Evolutionary conservation across 495 filamentous ascomycete genomes (phyloP).

Genomic region (Penicillium silybi): DNA sequence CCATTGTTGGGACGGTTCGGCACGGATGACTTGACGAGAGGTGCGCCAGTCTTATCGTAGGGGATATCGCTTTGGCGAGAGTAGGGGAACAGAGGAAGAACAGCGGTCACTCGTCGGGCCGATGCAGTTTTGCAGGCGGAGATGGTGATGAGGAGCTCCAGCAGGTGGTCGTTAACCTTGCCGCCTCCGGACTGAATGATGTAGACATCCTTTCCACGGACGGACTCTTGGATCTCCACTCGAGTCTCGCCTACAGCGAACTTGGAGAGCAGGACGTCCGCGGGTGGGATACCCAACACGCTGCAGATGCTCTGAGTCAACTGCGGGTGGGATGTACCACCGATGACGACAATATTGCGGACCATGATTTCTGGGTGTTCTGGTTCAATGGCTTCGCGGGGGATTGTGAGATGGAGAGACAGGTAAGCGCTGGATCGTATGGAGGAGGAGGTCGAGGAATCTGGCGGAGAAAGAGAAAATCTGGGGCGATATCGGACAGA

Average conservation of each 20-base stretch:
- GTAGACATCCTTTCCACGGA: slow-evolving; percentile 96
- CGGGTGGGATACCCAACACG: slow-evolving; percentile 77
- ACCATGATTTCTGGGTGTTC: slow-evolving; percentile 59
- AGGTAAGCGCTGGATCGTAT: slow-evolving; percentile 14
- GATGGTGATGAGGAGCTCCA: slow-evolving; percentile 94
- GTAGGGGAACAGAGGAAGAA: slow-evolving; percentile 95
- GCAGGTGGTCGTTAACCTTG: slow-evolving; percentile 90
- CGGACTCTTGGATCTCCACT: slow-evolving; percentile 91
- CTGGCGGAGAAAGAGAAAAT: slow-evolving; percentile 33
- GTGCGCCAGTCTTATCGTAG: slow-evolving; percentile 91
- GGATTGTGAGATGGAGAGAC: slow-evolving; percentile 8
- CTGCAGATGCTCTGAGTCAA: slow-evolving; percentile 82
- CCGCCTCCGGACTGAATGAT: slow-evolving; percentile 88
- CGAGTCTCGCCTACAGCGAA: slow-evolving; percentile 93
- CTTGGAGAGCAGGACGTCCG: slow-evolving; percentile 79
- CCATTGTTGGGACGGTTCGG: slow-evolving; percentile 49
- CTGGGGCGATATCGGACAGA: slow-evolving; percentile 30
- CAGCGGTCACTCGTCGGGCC: slow-evolving; percentile 84
- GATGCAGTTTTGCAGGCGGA: slow-evolving; percentile 97
- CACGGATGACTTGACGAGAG: slow-evolving; percentile 64
- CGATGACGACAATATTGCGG: slow-evolving; percentile 91
- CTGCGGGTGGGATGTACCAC: slow-evolving; percentile 86
- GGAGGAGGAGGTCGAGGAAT: slow-evolving; percentile 29
- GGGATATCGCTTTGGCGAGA: slow-evolving; percentile 92
- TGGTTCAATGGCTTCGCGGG: slow-evolving; percentile 1